Evolutionary conservation across 148 eudicot species (phyloP).

Genomic region (Rhododendron henanense): DNA sequence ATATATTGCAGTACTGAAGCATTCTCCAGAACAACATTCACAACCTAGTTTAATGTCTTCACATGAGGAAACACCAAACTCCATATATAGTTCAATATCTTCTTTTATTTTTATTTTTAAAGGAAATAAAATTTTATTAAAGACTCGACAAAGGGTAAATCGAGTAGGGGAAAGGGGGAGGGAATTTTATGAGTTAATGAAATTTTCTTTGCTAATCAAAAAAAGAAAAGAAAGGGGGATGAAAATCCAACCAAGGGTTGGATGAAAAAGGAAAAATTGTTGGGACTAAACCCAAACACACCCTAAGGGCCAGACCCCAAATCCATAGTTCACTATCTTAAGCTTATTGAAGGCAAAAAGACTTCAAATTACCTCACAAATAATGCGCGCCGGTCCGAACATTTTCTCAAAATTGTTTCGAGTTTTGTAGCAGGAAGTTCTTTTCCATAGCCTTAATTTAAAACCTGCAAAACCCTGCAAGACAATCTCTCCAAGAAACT

Average conservation of each 20-base stretch:
- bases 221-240: too few relatives aligned
- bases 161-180: too few relatives aligned
- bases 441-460: background rate
- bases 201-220: too few relatives aligned
- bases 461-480: background rate
- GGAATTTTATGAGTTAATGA: too few relatives aligned
- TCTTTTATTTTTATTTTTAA: too few relatives aligned
- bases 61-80: background rate
- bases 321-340: background rate
- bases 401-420: background rate
- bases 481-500: background rate
- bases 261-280: too few relatives aligned
- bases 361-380: background rate
- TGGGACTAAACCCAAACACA: too few relatives aligned
- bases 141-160: too few relatives aligned
- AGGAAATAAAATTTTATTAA: too few relatives aligned
- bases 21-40: conserved; percentile 2
- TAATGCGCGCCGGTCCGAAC: background rate
- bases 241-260: too few relatives aligned
- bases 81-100: background rate
- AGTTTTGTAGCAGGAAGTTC: too few relatives aligned
- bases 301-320: too few relatives aligned
- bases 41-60: background rate
- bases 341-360: background rate
- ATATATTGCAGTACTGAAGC: background rate